phyloP scores from a whole-genome alignment of 208 protist genomes.

The Acanthamoeba polyphaga region DNA sequence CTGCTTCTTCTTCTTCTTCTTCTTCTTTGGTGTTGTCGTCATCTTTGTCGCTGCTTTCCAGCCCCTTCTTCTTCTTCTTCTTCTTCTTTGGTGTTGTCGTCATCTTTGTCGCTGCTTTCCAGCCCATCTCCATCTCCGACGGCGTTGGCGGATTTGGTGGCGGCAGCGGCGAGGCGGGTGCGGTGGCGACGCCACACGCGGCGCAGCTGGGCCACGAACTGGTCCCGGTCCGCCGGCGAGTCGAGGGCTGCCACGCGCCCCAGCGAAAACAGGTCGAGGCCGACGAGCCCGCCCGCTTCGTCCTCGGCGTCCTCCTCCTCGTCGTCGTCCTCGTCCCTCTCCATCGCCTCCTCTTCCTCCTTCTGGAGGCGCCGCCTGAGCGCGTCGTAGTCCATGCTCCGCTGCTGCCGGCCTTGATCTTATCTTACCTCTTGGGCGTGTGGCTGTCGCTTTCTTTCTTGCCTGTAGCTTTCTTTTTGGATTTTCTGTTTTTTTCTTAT shows the following conservation, averaged over 20 bases:
- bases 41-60: no score
- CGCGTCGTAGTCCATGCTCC: conserved; percentile 54
- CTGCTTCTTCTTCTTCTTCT: not conserved
- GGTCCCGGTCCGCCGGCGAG: not conserved
- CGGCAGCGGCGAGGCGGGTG: not conserved
- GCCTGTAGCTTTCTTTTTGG: not conserved
- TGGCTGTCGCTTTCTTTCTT: not conserved
- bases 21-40: not conserved
- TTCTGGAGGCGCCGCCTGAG: not conserved
- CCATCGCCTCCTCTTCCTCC: not conserved
- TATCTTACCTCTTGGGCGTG: not conserved
- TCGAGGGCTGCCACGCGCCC: not conserved
- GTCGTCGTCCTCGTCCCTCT: not conserved
- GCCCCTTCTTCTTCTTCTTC: not conserved
- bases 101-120: not conserved
- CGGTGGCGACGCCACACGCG: not conserved
- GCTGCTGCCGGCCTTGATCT: no score
- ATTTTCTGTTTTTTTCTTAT: not conserved
- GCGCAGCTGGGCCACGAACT: conserved; percentile 15
- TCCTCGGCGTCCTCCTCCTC: not conserved
- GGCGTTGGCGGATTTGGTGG: no score
- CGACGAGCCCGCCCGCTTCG: not conserved
- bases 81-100: not conserved
- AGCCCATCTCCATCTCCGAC: no score
- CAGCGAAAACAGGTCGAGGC: not conserved